phyloP scores from a whole-genome alignment of 2,329 filamentous ascomycete species.

The Fusarium hostae region DNA sequence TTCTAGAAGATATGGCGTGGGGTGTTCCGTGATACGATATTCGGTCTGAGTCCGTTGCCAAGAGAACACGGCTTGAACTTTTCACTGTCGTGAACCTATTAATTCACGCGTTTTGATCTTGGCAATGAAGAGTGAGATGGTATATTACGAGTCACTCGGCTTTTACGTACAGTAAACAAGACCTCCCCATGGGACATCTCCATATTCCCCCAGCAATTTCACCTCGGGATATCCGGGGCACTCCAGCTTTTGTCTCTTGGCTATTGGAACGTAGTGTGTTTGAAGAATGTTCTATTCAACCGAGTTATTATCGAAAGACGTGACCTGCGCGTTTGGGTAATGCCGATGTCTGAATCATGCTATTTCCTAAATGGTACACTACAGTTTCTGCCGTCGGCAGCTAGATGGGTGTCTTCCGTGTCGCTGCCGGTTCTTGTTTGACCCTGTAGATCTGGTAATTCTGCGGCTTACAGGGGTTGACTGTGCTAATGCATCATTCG shows the following conservation, averaged over 20 bases:
- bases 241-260: slow-evolving; percentile 37
- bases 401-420: slow-evolving; percentile 17
- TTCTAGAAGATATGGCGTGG: slow-evolving; percentile 39
- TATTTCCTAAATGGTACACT: not conserved
- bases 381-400: not conserved
- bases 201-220: slow-evolving; percentile 26
- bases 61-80: not conserved
- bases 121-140: not conserved
- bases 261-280: slow-evolving; percentile 4
- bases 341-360: slow-evolving; percentile 17
- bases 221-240: slow-evolving; percentile 23
- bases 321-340: slow-evolving; percentile 27
- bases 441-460: slow-evolving; percentile 20
- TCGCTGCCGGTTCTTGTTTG: slow-evolving; percentile 5
- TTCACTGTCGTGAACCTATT: not conserved
- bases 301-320: slow-evolving; percentile 14
- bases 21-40: slow-evolving; percentile 12
- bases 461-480: not conserved
- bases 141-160: slow-evolving; percentile 13
- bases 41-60: slow-evolving; percentile 24
- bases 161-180: slow-evolving; percentile 42
- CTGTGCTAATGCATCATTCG: slow-evolving; percentile 10
- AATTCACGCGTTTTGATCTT: not conserved
- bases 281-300: not conserved
- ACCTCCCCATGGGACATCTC: slow-evolving; percentile 39